A percentile compares a stretch with the other conserved stretches of the same genome.
These are phyloP conservation scores for Haematococcus lacustris DNA, from an alignment of 139 green algal species.

Conservation along the genomic window DNA sequence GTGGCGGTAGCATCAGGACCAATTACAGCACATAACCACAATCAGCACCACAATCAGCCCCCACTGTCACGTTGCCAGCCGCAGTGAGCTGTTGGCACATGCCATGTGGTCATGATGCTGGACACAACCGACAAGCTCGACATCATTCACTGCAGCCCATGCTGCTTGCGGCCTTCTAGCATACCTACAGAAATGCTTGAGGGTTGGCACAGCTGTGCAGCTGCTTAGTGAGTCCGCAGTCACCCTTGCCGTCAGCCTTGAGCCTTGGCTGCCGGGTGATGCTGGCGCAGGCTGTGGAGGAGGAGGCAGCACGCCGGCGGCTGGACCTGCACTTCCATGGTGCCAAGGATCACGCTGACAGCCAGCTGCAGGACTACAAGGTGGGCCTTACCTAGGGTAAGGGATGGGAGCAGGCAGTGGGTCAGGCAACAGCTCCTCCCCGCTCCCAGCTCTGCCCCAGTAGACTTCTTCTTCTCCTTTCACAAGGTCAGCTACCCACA, in stretches of 20 bases:
- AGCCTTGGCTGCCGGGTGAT: neutral
- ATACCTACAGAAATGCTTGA: neutral
- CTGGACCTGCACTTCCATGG: constrained; percentile 82
- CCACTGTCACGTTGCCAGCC: too few relatives aligned
- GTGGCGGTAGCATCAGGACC: too few relatives aligned
- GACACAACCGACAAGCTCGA: neutral
- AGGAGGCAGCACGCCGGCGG: constrained; percentile 27
- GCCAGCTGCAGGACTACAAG: constrained; percentile 79
- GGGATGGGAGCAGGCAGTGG: neutral
- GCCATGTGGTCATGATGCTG: neutral
- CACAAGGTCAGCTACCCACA: neutral
- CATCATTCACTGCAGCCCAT: neutral
- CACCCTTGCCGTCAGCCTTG: neutral
- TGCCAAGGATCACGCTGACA: constrained; percentile 82
- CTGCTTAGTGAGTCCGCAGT: neutral
- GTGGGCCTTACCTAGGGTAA: constrained; percentile 16
- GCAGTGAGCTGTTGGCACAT: neutral
- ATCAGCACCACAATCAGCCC: too few relatives aligned
- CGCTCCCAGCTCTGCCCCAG: neutral
- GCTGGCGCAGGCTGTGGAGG: constrained; percentile 38
- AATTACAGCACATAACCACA: too few relatives aligned
- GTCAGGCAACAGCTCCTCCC: neutral
- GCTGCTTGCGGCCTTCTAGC: neutral
- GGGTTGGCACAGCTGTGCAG: neutral
- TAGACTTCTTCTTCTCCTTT: neutral